These are phyloP conservation scores for Botryosphaeria agaves DNA, from an alignment of 2,329 filamentous ascomycete genomes.

Conservation along the genomic window DNA sequence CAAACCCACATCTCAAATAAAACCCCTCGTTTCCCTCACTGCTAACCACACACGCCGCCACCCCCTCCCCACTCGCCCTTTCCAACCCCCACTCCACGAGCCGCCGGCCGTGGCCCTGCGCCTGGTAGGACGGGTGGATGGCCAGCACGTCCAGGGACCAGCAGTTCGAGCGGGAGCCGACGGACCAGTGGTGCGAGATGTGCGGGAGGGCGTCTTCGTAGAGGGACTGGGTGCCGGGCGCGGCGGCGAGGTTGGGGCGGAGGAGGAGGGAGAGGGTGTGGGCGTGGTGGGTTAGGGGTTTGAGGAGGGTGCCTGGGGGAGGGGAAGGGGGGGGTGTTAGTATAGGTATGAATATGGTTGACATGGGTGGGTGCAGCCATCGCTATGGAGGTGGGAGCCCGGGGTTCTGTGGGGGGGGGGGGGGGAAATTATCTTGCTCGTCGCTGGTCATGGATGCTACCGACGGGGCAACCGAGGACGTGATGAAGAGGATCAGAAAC, in stretches of 20 bases:
- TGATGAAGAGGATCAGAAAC: neutral
- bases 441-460: no score
- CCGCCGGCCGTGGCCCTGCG: conserved; percentile 9
- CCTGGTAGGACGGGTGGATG: conserved; percentile 3
- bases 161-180: conserved; percentile 3
- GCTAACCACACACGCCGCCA: conserved; percentile 17
- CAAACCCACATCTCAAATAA: conserved; percentile 4
- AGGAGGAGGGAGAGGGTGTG: neutral
- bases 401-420: neutral
- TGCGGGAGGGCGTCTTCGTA: conserved; percentile 2
- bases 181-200: conserved; percentile 4
- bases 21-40: conserved; percentile 11
- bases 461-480: no score
- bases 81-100: conserved; percentile 13
- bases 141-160: conserved; percentile 3
- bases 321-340: neutral
- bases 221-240: conserved; percentile 2
- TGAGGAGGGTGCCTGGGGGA: neutral
- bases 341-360: no score
- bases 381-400: neutral
- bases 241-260: conserved; percentile 5
- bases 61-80: conserved; percentile 30
- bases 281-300: neutral
- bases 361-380: no score
- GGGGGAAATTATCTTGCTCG: neutral